Evolutionary conservation across 352 stramenopile genomes (phyloP).

Genomic region (Elongisporangium senticosum): DNA sequence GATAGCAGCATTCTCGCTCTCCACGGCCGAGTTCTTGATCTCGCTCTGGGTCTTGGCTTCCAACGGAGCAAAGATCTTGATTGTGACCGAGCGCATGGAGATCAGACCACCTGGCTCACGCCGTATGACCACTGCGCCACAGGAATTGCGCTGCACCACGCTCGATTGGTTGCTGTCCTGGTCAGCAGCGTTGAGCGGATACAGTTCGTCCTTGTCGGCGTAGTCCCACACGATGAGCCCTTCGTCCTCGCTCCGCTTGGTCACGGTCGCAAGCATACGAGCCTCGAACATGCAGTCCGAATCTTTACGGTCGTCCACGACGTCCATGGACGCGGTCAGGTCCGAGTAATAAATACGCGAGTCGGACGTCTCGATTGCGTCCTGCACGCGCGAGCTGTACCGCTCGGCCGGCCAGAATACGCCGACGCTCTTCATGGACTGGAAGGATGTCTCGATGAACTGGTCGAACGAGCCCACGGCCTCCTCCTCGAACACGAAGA

Average conservation of each 20-base stretch:
- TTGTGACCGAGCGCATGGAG: conserved; percentile 47
- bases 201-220: conserved; percentile 53
- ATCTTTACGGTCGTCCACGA: conserved; percentile 19
- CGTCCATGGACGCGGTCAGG: conserved; percentile 32
- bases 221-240: conserved; percentile 61
- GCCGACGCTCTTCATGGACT: conserved; percentile 41
- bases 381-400: conserved; percentile 29
- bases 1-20: conserved; percentile 25
- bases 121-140: conserved; percentile 35
- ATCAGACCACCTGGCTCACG: conserved; percentile 36
- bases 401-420: conserved; percentile 46
- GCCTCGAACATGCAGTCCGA: conserved; percentile 49
- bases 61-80: conserved; percentile 54
- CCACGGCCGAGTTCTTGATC: conserved; percentile 1
- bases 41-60: conserved; percentile 6
- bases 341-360: conserved; percentile 49
- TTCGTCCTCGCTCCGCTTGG: conserved; percentile 18
- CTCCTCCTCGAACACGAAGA: conserved; percentile 55
- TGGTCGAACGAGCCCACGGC: conserved; percentile 26
- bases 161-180: conserved; percentile 9
- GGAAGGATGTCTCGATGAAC: conserved; percentile 35
- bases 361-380: conserved; percentile 19
- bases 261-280: conserved; percentile 37
- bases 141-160: conserved; percentile 43
- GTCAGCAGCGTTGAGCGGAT: conserved; percentile 19